phyloP scores from a whole-genome alignment of 2,329 filamentous ascomycete species.

The Stagonosporopsis cucurbitacearum region DNA sequence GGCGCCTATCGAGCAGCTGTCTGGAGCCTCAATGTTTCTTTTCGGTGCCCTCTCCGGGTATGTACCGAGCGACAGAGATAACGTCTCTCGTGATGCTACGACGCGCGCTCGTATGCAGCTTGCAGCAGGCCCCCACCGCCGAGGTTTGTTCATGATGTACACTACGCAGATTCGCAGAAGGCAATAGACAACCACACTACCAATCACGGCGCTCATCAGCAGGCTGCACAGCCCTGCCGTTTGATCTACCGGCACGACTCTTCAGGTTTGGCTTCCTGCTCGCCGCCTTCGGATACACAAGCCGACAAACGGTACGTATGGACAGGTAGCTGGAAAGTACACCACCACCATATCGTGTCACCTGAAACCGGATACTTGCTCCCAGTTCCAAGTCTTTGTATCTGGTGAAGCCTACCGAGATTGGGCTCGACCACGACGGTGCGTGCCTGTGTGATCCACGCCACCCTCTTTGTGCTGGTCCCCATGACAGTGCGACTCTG shows the following conservation, averaged over 20 bases:
- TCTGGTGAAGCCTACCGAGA: neutral
- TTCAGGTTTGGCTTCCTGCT: constrained; percentile 3
- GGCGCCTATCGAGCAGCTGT: constrained; percentile 11
- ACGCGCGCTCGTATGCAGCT: constrained; percentile 1
- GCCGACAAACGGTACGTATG: neutral
- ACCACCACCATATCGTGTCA: constrained; percentile 1
- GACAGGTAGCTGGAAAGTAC: neutral
- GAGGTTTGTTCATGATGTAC: neutral
- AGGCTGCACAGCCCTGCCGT: neutral
- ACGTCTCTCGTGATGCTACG: constrained; percentile 1
- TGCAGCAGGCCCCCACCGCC: neutral
- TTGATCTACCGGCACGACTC: neutral
- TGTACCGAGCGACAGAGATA: constrained; percentile 1
- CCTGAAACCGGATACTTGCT: constrained; percentile 1
- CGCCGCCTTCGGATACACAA: neutral
- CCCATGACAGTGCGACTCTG: constrained; percentile 19
- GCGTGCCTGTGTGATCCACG: constrained; percentile 9
- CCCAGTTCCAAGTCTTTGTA: neutral
- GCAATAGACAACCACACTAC: neutral
- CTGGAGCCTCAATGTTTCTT: constrained; percentile 1
- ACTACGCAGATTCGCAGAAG: neutral
- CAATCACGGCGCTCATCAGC: constrained; percentile 1
- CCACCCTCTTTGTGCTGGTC: constrained; percentile 8
- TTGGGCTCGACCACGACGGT: constrained; percentile 2
- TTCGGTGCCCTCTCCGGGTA: neutral